A percentile compares a stretch with the other conserved stretches of the same genome.
phyloP scores from a whole-genome alignment of 805 yeast species.

The Metahyphopichia silvanorum region DNA sequence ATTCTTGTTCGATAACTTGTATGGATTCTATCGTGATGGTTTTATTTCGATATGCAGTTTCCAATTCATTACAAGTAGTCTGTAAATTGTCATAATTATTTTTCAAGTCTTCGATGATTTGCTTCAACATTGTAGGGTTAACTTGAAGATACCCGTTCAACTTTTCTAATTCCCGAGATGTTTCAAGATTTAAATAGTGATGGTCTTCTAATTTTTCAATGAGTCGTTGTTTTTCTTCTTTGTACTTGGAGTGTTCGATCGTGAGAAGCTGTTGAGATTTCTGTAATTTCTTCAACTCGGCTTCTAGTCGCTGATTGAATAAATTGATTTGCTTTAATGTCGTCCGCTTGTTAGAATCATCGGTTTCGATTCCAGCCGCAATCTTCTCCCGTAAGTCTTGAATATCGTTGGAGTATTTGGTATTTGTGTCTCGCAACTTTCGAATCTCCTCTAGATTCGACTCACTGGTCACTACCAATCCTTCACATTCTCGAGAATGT shows the following conservation, averaged over 20 bases:
- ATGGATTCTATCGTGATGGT: conserved; percentile 57
- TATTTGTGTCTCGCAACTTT: conserved; percentile 33
- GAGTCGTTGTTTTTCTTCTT: conserved; percentile 55
- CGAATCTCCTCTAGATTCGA: conserved; percentile 39
- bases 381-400: conserved; percentile 8
- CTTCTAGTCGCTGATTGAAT: conserved; percentile 56
- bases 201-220: conserved; percentile 60
- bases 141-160: conserved; percentile 58
- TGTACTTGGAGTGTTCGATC: conserved; percentile 60
- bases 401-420: conserved; percentile 29
- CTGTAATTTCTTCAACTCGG: conserved; percentile 58
- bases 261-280: conserved; percentile 60
- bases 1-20: conserved; percentile 36
- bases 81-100: conserved; percentile 39
- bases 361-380: conserved; percentile 30
- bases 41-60: conserved; percentile 48
- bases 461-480: conserved; percentile 54
- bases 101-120: conserved; percentile 52
- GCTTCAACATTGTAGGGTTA: conserved; percentile 53
- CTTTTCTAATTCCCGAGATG: conserved; percentile 56
- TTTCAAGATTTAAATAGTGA: conserved; percentile 53
- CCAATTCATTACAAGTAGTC: conserved; percentile 20
- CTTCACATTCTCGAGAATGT: conserved; percentile 66
- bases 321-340: conserved; percentile 36
- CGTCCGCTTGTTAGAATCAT: conserved; percentile 24